A percentile compares a stretch with the other conserved stretches of the same genome.
phyloP scores from a whole-genome alignment of 163 green algal genomes.

The Volvox carteri region DNA sequence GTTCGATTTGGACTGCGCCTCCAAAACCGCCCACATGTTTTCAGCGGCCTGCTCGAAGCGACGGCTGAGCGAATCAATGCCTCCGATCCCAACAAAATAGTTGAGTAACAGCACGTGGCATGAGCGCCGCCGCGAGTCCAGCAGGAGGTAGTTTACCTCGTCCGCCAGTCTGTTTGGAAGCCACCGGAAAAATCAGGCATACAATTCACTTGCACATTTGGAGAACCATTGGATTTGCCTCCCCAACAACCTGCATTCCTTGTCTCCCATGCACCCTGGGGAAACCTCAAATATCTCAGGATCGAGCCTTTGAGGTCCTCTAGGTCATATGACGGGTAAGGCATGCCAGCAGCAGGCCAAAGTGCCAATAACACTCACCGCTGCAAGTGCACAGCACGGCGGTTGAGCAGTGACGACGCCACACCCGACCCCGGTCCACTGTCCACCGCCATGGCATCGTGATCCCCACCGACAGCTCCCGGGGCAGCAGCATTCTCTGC shows the following conservation, averaged over 20 bases:
- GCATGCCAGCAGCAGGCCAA: no score
- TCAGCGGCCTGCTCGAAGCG: constrained; percentile 64
- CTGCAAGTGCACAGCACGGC: constrained; percentile 41
- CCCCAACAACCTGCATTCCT: no score
- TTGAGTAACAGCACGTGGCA: constrained; percentile 90
- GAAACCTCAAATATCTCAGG: no score
- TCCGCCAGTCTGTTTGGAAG: constrained; percentile 81
- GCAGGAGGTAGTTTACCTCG: constrained; percentile 78
- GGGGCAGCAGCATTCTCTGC: background rate
- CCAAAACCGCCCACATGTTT: constrained; percentile 67
- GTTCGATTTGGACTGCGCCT: background rate
- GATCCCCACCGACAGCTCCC: background rate
- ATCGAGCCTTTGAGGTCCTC: no score
- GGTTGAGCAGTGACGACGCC: constrained; percentile 24
- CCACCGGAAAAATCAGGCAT: no score
- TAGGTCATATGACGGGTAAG: no score
- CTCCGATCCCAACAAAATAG: constrained; percentile 81
- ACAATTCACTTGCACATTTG: no score
- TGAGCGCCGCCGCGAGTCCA: constrained; percentile 85
- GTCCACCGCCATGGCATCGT: constrained; percentile 55
- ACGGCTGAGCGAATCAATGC: constrained; percentile 64
- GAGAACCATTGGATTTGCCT: no score
- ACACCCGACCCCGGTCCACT: background rate
- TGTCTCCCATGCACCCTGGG: no score
- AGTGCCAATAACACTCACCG: no score